Percentiles rank a stretch among this genome's conserved stretches.
Conservation (phyloP, 2,329 filamentous ascomycete species). For the Aspergillus jensenii region DNA sequence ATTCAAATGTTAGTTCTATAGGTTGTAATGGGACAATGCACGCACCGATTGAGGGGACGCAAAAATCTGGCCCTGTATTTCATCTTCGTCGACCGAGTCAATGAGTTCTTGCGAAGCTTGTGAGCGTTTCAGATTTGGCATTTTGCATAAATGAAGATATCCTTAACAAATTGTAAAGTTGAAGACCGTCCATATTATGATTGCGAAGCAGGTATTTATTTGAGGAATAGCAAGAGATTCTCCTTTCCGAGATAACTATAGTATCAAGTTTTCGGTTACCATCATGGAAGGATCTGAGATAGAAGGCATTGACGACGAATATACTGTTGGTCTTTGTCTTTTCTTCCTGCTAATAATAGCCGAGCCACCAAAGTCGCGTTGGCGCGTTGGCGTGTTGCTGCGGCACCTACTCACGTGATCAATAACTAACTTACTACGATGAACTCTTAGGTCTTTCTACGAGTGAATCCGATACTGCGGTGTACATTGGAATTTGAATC, state of each 20-base stretch:
- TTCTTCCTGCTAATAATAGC: background rate
- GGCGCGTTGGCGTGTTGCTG: background rate
- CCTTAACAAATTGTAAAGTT: background rate
- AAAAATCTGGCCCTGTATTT: slow-evolving; percentile 27
- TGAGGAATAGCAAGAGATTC: background rate
- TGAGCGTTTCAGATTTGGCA: slow-evolving; percentile 46
- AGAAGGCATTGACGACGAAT: background rate
- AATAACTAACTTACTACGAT: too few relatives aligned
- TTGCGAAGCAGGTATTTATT: background rate
- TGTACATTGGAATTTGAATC: too few relatives aligned
- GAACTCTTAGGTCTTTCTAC: too few relatives aligned
- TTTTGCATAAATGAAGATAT: slow-evolving; percentile 20
- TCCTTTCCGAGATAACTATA: background rate
- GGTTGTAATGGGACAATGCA: background rate
- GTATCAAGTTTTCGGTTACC: background rate
- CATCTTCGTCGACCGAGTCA: slow-evolving; percentile 27
- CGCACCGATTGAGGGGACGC: slow-evolving; percentile 33
- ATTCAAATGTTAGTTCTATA: slow-evolving; percentile 13
- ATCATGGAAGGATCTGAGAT: background rate
- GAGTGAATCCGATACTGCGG: too few relatives aligned
- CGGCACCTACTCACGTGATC: background rate
- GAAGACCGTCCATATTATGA: background rate
- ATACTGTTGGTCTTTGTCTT: background rate
- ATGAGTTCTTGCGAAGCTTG: slow-evolving; percentile 31
- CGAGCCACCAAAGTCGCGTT: background rate